Conservation (phyloP, 208 protist genomes). For the Leishmania tropica region DNA sequence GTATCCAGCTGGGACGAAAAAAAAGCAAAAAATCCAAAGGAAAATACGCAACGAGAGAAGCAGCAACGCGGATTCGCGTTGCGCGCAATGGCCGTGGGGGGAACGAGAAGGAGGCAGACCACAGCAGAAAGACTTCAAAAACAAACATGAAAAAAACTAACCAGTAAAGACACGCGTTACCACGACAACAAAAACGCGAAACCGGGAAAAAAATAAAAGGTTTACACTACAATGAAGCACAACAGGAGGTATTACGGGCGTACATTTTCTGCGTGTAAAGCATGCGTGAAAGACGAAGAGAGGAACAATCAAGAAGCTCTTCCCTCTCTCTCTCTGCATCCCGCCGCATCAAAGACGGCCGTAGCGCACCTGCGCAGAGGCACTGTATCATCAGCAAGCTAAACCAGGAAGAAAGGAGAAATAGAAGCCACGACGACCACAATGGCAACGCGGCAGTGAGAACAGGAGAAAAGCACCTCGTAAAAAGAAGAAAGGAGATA, state of each 20-base stretch:
- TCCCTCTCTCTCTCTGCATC: background rate
- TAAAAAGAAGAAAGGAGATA: background rate
- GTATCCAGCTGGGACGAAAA: background rate
- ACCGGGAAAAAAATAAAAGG: background rate
- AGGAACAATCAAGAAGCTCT: background rate
- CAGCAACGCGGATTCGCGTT: background rate
- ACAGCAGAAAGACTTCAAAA: background rate
- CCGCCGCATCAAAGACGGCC: too few relatives aligned
- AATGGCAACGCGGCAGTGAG: background rate
- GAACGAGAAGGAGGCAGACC: background rate
- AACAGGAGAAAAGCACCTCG: background rate
- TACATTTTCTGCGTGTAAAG: background rate
- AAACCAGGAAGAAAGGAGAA: background rate
- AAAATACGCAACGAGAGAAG: conserved; percentile 3
- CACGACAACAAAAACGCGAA: background rate
- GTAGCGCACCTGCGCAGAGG: background rate
- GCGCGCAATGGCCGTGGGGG: background rate
- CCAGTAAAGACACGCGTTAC: background rate
- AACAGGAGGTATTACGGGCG: background rate
- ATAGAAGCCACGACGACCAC: background rate
- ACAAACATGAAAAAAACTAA: conserved; percentile 3
- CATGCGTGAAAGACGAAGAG: background rate
- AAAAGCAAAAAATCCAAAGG: background rate
- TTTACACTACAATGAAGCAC: conserved; percentile 2
- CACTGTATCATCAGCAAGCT: background rate